Conservation (phyloP, 352 stramenopile species). For the Phytopythium cucurbitacearum region DNA sequence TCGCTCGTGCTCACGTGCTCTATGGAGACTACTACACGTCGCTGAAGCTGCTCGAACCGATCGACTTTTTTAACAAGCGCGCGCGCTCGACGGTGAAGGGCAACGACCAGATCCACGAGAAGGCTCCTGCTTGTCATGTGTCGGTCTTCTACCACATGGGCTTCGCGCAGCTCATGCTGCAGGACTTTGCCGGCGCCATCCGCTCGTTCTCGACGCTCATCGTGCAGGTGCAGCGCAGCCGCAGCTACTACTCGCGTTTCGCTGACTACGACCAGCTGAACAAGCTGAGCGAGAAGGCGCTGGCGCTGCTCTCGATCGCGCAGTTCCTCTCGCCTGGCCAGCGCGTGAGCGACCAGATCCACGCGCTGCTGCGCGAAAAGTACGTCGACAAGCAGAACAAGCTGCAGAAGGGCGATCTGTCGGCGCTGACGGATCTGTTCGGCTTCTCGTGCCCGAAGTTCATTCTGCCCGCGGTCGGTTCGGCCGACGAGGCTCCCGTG, state of each 20-base stretch:
- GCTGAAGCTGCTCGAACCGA: constrained; percentile 89
- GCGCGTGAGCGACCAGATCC: constrained; percentile 82
- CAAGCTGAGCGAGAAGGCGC: constrained; percentile 94
- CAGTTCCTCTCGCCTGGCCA: constrained; percentile 87
- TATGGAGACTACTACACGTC: constrained; percentile 96
- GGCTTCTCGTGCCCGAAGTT: constrained; percentile 94
- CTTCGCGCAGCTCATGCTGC: constrained; percentile 96
- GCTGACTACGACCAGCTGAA: constrained; percentile 93
- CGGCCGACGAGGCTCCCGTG: constrained; percentile 32
- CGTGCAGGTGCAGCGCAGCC: constrained; percentile 84
- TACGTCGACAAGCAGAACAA: constrained; percentile 90
- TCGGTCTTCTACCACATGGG: constrained; percentile 97
- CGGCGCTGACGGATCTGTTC: constrained; percentile 88
- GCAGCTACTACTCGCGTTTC: constrained; percentile 90
- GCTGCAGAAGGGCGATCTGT: constrained; percentile 78
- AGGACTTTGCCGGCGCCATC: constrained; percentile 93
- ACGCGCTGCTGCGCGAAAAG: constrained; percentile 91
- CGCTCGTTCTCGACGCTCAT: constrained; percentile 89
- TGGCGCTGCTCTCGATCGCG: constrained; percentile 90
- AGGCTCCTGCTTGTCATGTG: constrained; percentile 90
- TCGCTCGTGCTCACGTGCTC: constrained; percentile 94
- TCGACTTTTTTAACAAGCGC: constrained; percentile 88
- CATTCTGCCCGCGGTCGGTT: constrained; percentile 75
- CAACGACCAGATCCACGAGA: constrained; percentile 84
- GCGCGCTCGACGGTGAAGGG: constrained; percentile 40